Evolutionary conservation across 2,329 filamentous ascomycete species (phyloP), one percentile per base, ranked within the genome.

Genomic region (Cercospora janseana): DNA sequence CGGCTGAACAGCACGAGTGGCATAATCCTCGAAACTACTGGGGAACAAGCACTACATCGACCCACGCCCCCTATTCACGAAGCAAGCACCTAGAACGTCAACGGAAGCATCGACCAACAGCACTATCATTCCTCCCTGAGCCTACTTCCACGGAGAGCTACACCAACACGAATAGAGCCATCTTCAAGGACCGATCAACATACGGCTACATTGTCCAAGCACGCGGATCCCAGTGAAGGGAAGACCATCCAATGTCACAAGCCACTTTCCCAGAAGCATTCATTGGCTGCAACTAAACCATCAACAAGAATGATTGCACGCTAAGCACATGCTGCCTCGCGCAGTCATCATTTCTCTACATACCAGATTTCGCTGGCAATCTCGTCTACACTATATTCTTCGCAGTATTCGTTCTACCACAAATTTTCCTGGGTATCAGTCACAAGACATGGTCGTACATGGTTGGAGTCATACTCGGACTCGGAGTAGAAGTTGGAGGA

Each of bases 391-490:
- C 73, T 0, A 71, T 70, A 21, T 72, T 79, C 59, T 81, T 80
- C 60, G 75, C 65, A 21, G 15, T 79, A 3, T 69, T 74, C 41
- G 69, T 76, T 2, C 10, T 79, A 4, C 61, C 71, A 15, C 79
- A 82, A 41, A 41, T 79, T 18, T 66, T 65, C 1, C 65, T 79
- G 5, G 78, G 79, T 5, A 64, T 78, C 45, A 70, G 67, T 45
- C 78, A 74, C 61, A 73, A 72, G 49, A 79, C 79, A 56, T 82
- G 77, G 75, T 79, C 77, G 4, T 80, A 77, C 62, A 72, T 75
- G 67, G 63, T 75, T 23, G 78, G 74, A 0, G 69, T 81, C 51
- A 38, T 63, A n/a, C 23, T 55, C 20, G 79, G 77, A 6, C 71
- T 76, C 6, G 52, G 75, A 3, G 72, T 78, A 35, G 79, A 81